Evolutionary conservation across 2,329 filamentous ascomycete species (phyloP), one percentile per base, ranked within the genome.

Genomic region (Conoideocrella luteorostrata): DNA sequence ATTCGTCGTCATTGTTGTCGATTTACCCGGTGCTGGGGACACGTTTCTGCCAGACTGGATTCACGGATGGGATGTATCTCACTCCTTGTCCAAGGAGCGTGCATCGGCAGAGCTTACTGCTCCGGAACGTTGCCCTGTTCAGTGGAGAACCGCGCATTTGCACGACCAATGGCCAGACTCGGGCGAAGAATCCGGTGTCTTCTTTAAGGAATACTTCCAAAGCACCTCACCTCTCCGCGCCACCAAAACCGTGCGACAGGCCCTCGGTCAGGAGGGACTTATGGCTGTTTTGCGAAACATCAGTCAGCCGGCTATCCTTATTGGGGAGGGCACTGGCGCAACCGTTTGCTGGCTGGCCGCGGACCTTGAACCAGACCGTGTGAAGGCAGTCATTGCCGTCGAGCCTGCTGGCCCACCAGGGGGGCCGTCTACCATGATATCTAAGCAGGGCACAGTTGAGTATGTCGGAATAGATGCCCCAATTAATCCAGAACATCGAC

Each of bases 331-430:
- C 1, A 66, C 75, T 13, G 70, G 71, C 4, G 67, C 69, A 1
- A 61, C 61, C 10, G 66, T 67, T 46, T 67, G 62, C 7, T 75
- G 67, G 67, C 61, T 71, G 7, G 62, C 71, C 7, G 71, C 69
- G 2, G 77, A 82, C 50, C 56, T 59, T 3, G 55, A 66, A 4
- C 75, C 77, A 0, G 50, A 67, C 0, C 58, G 72, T 0, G 69
- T 79, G 2, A 66, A 66, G 17, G 69, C 60, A 1, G 66, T 78
- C 17, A 56, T 81, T 2, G 63, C 68, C 1, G 48, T 81, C 11
- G 77, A 80, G 51, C 76, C 76, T 0, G 55, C 61, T 4, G 76
- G 76, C 0, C 75, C 76, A 1, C 75, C 74, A 0, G 77, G 72
- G 50, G 62, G 60, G 10, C 52, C 41, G 1, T 40, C 42, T 10